Evolutionary conservation across 2,329 filamentous ascomycete species (phyloP).

Genomic region (Beauveria brongniartii): DNA sequence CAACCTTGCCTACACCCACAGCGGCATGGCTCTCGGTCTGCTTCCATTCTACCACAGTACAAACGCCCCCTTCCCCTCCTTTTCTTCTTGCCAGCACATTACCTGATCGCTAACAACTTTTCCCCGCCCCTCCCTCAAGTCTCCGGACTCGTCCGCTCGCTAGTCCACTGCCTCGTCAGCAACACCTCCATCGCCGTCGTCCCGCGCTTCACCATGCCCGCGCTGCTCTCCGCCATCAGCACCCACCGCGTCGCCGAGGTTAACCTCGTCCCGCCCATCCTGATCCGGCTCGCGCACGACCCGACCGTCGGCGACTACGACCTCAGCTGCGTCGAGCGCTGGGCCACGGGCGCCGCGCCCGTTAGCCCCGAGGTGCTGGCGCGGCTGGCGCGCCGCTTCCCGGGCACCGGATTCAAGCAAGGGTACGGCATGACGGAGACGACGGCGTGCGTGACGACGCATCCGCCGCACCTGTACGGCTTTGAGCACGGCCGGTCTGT

Average conservation of each 20-base stretch:
- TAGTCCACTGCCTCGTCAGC: conserved; percentile 12
- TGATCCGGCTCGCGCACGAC: conserved; percentile 18
- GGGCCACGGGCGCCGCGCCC: conserved; percentile 16
- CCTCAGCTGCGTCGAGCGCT: conserved; percentile 9
- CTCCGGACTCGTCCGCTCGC: background rate
- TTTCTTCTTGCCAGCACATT: no score
- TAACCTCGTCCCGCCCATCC: conserved; percentile 19
- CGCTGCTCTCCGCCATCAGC: conserved; percentile 15
- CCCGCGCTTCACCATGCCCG: conserved; percentile 17
- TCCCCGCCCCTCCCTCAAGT: background rate
- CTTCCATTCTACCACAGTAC: conserved; percentile 22
- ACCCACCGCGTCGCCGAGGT: conserved; percentile 17
- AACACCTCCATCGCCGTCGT: conserved; percentile 18
- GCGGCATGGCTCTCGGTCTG: conserved; percentile 14
- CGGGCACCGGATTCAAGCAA: conserved; percentile 15
- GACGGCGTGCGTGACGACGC: conserved; percentile 62
- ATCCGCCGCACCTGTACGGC: conserved; percentile 59
- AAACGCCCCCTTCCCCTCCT: no score
- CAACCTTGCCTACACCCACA: conserved; percentile 4
- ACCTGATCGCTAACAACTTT: background rate
- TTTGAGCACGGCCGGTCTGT: conserved; percentile 12
- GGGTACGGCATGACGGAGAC: conserved; percentile 90
- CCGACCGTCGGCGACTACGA: conserved; percentile 15
- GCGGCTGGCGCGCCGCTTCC: conserved; percentile 13
- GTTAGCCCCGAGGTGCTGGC: conserved; percentile 10